Conservation (phyloP, 768 basidiomycete species). For the Hypholoma fasciculare region DNA sequence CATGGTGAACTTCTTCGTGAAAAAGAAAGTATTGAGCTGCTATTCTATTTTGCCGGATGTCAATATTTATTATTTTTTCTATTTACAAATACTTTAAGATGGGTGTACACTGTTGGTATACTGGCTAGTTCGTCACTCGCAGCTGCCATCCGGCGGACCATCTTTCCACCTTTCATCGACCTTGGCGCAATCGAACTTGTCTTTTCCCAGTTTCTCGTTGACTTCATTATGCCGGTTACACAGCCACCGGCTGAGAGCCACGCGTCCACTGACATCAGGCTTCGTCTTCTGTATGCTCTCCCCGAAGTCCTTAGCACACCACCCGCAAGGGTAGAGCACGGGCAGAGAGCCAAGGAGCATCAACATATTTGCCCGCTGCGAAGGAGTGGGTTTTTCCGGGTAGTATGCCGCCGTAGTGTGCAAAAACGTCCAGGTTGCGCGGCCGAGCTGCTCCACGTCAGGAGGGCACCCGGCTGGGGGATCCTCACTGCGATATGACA, state of each 20-base stretch:
- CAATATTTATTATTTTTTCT: too few relatives aligned
- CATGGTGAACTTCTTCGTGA: too few relatives aligned
- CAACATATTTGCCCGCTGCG: slow-evolving; percentile 84
- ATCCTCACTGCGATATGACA: slow-evolving; percentile 27
- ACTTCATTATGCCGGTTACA: slow-evolving; percentile 94
- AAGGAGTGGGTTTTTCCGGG: slow-evolving; percentile 74
- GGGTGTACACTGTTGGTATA: too few relatives aligned
- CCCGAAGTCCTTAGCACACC: slow-evolving; percentile 84
- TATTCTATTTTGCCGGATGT: too few relatives aligned
- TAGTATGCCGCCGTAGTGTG: slow-evolving; percentile 96
- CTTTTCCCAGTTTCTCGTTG: slow-evolving; percentile 84
- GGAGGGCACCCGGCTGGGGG: slow-evolving; percentile 79
- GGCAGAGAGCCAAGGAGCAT: slow-evolving; percentile 77
- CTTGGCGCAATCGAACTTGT: slow-evolving; percentile 76
- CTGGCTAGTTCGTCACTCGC: slow-evolving; percentile 51
- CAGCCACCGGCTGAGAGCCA: slow-evolving; percentile 77
- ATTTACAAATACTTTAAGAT: too few relatives aligned
- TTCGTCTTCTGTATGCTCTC: slow-evolving; percentile 64
- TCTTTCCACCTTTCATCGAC: slow-evolving; percentile 92
- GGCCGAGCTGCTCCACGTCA: slow-evolving; percentile 86
- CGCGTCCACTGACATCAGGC: slow-evolving; percentile 76
- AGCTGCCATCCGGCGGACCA: slow-evolving; percentile 84
- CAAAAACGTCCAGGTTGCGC: slow-evolving; percentile 95
- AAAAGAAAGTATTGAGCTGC: too few relatives aligned
- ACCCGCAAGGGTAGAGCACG: slow-evolving; percentile 82